Evolutionary conservation across 2,329 filamentous ascomycete species (phyloP).

Genomic region (Lasiodiplodia hormozganensis): DNA sequence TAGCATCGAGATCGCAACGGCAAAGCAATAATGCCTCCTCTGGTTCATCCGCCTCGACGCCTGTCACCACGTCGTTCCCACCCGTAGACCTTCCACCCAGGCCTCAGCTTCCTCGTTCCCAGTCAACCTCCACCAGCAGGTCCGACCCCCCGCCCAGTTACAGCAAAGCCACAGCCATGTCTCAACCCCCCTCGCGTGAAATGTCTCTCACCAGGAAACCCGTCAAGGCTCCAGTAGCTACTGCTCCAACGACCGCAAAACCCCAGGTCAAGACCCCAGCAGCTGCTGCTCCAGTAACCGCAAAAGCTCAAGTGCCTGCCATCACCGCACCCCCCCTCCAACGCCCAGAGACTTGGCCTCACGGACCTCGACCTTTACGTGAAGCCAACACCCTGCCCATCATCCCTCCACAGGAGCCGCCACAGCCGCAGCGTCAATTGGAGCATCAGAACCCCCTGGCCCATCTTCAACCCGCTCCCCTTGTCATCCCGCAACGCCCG

Average conservation of each 20-base stretch:
- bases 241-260: background rate
- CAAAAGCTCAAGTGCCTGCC: background rate
- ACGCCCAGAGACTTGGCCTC: conserved; percentile 15
- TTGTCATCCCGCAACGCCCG: background rate
- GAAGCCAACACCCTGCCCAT: background rate
- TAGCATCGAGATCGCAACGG: background rate
- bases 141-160: conserved; percentile 16
- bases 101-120: conserved; percentile 16
- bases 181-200: conserved; percentile 3
- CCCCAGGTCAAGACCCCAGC: background rate
- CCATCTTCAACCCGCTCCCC: background rate
- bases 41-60: conserved; percentile 19
- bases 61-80: conserved; percentile 11
- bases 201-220: conserved; percentile 5
- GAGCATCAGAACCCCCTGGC: background rate
- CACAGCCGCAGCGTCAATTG: background rate
- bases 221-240: background rate
- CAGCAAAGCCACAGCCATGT: conserved; percentile 7
- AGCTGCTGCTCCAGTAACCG: background rate
- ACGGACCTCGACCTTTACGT: conserved; percentile 16
- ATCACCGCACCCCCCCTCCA: background rate
- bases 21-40: conserved; percentile 12
- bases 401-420: background rate
- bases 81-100: conserved; percentile 6
- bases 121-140: conserved; percentile 5